These are phyloP conservation scores for Clitopilus hobsonii DNA, from an alignment of 768 basidiomycete species.

Conservation along the genomic window DNA sequence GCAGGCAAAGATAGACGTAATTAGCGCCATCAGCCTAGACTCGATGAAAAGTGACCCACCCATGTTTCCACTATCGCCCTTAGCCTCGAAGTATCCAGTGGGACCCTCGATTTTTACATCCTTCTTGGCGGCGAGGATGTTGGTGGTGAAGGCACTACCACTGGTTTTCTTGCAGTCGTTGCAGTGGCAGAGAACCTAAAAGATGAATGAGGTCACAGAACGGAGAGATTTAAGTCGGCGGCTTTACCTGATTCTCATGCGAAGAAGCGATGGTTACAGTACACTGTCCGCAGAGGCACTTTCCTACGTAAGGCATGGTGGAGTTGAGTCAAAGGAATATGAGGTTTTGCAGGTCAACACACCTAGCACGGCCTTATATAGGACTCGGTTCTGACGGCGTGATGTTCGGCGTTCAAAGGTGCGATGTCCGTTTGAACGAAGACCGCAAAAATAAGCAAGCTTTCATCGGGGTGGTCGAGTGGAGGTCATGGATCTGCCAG, in stretches of 20 bases:
- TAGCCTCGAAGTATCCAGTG: conserved; percentile 23
- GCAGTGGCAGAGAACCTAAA: conserved; percentile 33
- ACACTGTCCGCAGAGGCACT: conserved; percentile 28
- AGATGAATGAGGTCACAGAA: not conserved
- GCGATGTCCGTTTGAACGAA: too few relatives aligned
- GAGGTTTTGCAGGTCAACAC: not conserved
- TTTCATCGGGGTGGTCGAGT: too few relatives aligned
- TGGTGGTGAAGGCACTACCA: conserved; percentile 35
- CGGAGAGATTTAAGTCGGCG: too few relatives aligned
- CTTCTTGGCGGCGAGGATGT: conserved; percentile 27
- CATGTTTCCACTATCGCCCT: conserved; percentile 26
- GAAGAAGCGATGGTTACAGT: conserved; percentile 21
- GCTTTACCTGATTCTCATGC: conserved; percentile 25
- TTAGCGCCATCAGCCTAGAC: not conserved
- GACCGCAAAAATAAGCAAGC: too few relatives aligned
- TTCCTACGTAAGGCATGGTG: conserved; percentile 21
- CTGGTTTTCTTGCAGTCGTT: conserved; percentile 30
- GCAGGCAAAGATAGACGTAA: not conserved
- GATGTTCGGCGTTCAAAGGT: too few relatives aligned
- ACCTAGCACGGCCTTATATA: not conserved
- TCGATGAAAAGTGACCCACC: conserved; percentile 16
- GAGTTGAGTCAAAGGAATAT: not conserved
- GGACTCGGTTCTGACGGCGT: too few relatives aligned
- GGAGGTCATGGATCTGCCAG: too few relatives aligned
- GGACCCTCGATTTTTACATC: conserved; percentile 28